Conservation (phyloP, 257 asterid species). For the Sherardia arvensis region DNA sequence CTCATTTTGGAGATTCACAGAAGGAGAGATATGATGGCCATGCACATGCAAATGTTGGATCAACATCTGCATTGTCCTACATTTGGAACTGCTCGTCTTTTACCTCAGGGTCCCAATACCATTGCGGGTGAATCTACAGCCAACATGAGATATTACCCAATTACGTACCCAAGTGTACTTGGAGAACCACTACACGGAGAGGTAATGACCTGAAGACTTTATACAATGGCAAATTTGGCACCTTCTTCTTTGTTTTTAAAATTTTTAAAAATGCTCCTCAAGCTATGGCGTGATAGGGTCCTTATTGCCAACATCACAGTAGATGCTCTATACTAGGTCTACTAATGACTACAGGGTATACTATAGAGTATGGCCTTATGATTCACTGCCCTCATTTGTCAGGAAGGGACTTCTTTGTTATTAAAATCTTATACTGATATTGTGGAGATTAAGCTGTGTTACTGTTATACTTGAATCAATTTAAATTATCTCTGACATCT, state of each 20-base stretch:
- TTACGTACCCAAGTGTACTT: constrained; percentile 94
- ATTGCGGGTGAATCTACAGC: constrained; percentile 70
- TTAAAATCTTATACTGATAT: not conserved
- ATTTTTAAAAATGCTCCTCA: not conserved
- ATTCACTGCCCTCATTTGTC: not conserved
- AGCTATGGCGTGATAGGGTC: not conserved
- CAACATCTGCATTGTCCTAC: constrained; percentile 98
- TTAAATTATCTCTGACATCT: not conserved
- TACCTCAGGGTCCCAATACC: constrained; percentile 70
- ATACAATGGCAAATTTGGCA: not conserved
- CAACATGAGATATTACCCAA: constrained; percentile 82
- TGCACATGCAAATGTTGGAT: constrained; percentile 97
- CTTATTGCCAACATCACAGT: not conserved
- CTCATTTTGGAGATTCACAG: constrained; percentile 87
- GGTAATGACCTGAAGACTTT: constrained; percentile 43
- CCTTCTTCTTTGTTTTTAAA: not conserved
- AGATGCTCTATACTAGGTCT: too few species aligned
- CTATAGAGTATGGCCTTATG: not conserved
- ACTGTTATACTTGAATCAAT: not conserved
- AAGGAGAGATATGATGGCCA: constrained; percentile 95
- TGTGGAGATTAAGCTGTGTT: not conserved
- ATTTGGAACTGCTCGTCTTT: constrained; percentile 89
- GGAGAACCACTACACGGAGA: constrained; percentile 99
- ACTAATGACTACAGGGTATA: not conserved
- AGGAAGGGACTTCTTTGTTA: not conserved